Evolutionary conservation across 2,329 filamentous ascomycete genomes (phyloP).

Genomic region (Hymenoscyphus occultus): DNA sequence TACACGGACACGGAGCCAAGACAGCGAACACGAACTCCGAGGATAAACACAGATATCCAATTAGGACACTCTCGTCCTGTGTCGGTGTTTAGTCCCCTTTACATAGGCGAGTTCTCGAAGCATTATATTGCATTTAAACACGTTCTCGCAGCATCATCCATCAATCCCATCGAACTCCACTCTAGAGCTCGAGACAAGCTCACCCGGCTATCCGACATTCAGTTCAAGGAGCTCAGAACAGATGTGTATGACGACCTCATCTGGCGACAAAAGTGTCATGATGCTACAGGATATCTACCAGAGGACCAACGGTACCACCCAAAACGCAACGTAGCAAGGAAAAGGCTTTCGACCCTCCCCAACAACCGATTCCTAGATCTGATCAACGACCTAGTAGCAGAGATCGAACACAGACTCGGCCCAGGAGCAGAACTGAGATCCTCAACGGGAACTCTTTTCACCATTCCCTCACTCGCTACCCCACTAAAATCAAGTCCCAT

Average conservation of each 20-base stretch:
- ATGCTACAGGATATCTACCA: constrained; percentile 21
- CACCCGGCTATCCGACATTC: constrained; percentile 9
- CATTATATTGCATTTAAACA: constrained; percentile 19
- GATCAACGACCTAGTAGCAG: constrained; percentile 19
- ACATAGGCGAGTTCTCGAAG: background rate
- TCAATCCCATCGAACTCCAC: background rate
- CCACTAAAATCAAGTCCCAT: background rate
- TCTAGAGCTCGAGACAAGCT: constrained; percentile 19
- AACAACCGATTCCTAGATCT: constrained; percentile 20
- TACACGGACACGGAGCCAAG: constrained; percentile 13
- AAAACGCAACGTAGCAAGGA: constrained; percentile 24
- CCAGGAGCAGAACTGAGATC: constrained; percentile 1
- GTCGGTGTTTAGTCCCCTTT: background rate
- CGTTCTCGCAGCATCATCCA: constrained; percentile 2
- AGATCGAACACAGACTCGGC: constrained; percentile 20
- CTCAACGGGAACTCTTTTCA: background rate
- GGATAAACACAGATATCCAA: background rate
- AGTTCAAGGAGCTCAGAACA: constrained; percentile 23
- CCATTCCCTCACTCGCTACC: background rate
- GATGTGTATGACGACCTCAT: constrained; percentile 26
- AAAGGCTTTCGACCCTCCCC: constrained; percentile 18
- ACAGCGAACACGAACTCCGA: background rate
- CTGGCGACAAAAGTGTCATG: constrained; percentile 22
- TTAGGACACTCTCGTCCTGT: background rate
- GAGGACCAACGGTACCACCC: constrained; percentile 12